Evolutionary conservation across 1,284 basidiomycete genomes (phyloP).

Genomic region (Sporisorium scitamineum): DNA sequence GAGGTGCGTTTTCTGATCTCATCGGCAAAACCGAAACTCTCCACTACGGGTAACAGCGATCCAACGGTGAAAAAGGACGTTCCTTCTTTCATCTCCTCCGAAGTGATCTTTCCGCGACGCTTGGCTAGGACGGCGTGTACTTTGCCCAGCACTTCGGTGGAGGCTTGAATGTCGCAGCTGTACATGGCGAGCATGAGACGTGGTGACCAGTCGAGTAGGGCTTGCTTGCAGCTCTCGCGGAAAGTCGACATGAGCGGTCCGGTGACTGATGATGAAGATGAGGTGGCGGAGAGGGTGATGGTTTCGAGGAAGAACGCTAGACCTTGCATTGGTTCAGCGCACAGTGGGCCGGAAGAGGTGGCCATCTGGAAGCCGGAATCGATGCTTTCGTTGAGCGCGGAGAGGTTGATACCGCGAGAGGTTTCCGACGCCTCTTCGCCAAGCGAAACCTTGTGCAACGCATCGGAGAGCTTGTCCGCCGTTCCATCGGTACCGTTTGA

Average conservation of each 20-base stretch:
- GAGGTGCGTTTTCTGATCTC: constrained; percentile 97
- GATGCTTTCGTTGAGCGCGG: constrained; percentile 71
- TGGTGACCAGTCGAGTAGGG: constrained; percentile 96
- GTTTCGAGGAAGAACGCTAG: constrained; percentile 90
- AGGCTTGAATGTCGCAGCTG: constrained; percentile 97
- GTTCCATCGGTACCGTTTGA: background rate
- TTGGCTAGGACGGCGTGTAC: constrained; percentile 95
- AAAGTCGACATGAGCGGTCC: constrained; percentile 90
- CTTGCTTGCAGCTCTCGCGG: constrained; percentile 87
- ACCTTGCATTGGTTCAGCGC: constrained; percentile 93
- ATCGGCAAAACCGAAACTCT: constrained; percentile 97
- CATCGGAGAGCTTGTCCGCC: constrained; percentile 27
- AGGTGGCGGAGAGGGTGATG: constrained; percentile 68
- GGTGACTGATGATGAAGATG: constrained; percentile 80
- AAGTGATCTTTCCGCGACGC: constrained; percentile 88
- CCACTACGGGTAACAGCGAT: constrained; percentile 92
- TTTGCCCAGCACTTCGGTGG: constrained; percentile 96
- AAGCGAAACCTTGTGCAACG: constrained; percentile 28
- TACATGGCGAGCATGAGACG: constrained; percentile 98
- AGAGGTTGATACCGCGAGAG: constrained; percentile 10
- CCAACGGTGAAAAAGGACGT: constrained; percentile 93
- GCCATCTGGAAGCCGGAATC: constrained; percentile 97
- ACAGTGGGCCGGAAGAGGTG: constrained; percentile 91
- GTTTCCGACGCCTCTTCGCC: constrained; percentile 14
- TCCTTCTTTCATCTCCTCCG: constrained; percentile 99